Conservation (phyloP, 352 stramenopile genomes). For the Phytopythium helicoides region DNA sequence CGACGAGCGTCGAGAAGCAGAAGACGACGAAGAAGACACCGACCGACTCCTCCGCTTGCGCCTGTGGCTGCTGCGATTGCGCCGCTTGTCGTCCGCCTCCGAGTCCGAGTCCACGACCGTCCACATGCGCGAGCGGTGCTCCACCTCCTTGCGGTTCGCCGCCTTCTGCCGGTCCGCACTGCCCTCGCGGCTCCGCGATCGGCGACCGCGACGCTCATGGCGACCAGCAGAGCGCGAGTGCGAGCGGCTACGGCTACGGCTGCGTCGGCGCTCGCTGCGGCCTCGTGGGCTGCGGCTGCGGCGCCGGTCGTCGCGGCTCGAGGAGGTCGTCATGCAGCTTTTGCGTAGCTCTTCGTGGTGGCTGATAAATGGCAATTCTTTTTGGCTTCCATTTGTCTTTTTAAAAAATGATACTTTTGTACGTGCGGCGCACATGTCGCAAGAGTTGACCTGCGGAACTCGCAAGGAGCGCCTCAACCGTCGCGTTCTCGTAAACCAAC, state of each 20-base stretch:
- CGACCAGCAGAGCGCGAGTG: not conserved
- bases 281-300: conserved; percentile 6
- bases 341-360: no score
- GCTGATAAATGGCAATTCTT: no score
- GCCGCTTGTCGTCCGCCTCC: not conserved
- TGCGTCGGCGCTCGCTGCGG: not conserved
- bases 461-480: not conserved
- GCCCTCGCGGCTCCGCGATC: not conserved
- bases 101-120: conserved; percentile 39
- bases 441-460: conserved; percentile 6
- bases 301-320: no score
- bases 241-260: conserved; percentile 1
- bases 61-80: not conserved
- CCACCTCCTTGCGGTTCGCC: conserved; percentile 35
- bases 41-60: conserved; percentile 14
- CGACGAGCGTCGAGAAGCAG: conserved; percentile 23
- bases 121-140: conserved; percentile 39
- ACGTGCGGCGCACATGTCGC: not conserved
- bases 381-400: no score
- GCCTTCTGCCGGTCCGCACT: conserved; percentile 21
- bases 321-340: no score
- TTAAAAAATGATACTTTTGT: no score
- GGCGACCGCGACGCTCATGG: not conserved
- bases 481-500: not conserved
- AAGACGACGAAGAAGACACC: conserved; percentile 28